phyloP scores from a whole-genome alignment of 2,329 filamentous ascomycete genomes.

The Diaporthe humulicola region DNA sequence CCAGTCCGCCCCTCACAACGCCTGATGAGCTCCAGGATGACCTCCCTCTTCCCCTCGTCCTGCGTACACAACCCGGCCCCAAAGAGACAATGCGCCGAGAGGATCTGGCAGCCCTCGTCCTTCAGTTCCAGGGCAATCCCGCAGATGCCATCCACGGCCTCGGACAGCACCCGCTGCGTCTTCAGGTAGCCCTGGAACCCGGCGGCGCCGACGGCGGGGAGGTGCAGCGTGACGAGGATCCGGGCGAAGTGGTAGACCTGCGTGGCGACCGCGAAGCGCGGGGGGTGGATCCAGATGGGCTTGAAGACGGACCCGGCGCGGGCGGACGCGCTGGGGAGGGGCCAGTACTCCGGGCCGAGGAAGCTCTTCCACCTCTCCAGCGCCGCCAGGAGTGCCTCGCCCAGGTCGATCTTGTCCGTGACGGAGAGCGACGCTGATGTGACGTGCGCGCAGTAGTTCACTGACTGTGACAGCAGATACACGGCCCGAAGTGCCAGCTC shows the following conservation, averaged over 20 bases:
- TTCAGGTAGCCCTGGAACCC: constrained; percentile 60
- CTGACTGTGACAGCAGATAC: constrained; percentile 59
- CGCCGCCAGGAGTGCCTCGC: constrained; percentile 43
- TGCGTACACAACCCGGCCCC: constrained; percentile 56
- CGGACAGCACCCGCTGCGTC: constrained; percentile 57
- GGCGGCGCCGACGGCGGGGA: constrained; percentile 58
- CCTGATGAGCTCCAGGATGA: constrained; percentile 52
- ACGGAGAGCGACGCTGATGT: background rate
- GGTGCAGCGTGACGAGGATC: constrained; percentile 65
- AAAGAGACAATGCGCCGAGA: constrained; percentile 59
- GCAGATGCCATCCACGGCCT: constrained; percentile 62
- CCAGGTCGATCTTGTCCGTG: constrained; percentile 33
- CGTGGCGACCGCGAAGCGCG: constrained; percentile 59
- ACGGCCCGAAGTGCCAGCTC: background rate
- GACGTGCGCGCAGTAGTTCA: constrained; percentile 55
- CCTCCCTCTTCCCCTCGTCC: constrained; percentile 50
- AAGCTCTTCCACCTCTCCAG: constrained; percentile 46
- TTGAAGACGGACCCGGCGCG: constrained; percentile 50
- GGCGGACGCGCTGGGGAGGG: constrained; percentile 44
- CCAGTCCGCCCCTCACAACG: constrained; percentile 54
- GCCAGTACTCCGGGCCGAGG: constrained; percentile 54
- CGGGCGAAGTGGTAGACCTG: constrained; percentile 65
- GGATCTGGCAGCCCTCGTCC: constrained; percentile 56
- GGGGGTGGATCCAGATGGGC: constrained; percentile 65
- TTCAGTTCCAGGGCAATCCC: constrained; percentile 61